phyloP scores from a whole-genome alignment of 2,329 filamentous ascomycete genomes.

The Fusarium sp. region DNA sequence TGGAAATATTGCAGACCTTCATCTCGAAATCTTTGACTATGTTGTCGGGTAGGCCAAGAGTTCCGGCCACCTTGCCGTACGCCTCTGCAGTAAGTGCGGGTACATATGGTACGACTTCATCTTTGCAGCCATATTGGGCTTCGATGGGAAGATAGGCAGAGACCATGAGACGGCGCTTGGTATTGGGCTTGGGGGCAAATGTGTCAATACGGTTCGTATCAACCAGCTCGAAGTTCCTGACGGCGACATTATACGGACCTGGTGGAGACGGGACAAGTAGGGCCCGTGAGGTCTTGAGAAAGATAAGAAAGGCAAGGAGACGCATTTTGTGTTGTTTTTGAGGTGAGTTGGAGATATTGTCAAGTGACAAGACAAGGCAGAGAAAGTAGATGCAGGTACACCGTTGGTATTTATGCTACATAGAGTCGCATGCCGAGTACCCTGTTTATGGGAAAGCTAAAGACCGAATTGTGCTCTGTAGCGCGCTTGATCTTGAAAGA shows the following conservation, averaged over 20 bases:
- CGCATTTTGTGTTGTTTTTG: neutral
- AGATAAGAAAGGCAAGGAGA: neutral
- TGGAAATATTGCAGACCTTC: conserved; percentile 24
- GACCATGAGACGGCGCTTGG: conserved; percentile 14
- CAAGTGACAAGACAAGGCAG: rapidly evolving
- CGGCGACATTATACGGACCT: neutral
- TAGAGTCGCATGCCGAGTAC: too few relatives aligned
- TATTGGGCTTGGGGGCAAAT: conserved; percentile 7
- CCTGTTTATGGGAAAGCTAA: too few relatives aligned
- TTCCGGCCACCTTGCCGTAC: neutral
- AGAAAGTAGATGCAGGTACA: too few relatives aligned
- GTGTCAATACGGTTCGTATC: conserved; percentile 10
- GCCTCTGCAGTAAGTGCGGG: neutral
- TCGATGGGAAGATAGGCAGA: conserved; percentile 28
- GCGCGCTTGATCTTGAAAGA: rapidly evolving
- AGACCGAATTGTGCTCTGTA: rapidly evolving
- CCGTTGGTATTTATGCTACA: neutral
- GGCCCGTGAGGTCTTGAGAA: neutral
- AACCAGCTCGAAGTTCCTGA: conserved; percentile 8
- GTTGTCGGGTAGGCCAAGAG: neutral
- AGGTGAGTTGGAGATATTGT: rapidly evolving
- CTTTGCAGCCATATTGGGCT: neutral
- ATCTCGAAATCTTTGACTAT: neutral
- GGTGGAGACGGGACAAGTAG: conserved; percentile 5
- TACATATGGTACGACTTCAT: neutral